A percentile compares a stretch with the other conserved stretches of the same genome.
These are phyloP conservation scores for Mrakia blollopis DNA, from an alignment of 768 basidiomycete species.

Conservation along the genomic window DNA sequence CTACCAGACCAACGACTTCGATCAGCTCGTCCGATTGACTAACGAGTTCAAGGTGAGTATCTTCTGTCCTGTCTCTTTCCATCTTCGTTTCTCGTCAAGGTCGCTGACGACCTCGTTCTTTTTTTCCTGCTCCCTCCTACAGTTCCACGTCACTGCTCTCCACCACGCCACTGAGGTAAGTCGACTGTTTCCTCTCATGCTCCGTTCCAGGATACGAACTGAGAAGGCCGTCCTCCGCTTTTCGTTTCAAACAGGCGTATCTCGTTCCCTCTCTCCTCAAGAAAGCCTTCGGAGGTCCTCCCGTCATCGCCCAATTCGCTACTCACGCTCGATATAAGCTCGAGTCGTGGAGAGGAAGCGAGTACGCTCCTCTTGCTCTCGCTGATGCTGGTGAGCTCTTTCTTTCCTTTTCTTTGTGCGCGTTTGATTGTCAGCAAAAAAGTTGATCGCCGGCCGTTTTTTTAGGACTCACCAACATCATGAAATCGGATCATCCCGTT, in stretches of 20 bases:
- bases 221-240: constrained; percentile 50
- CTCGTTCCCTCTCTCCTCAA: constrained; percentile 71
- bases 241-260: constrained; percentile 59
- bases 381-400: constrained; percentile 54
- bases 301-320: constrained; percentile 49
- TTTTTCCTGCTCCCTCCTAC: constrained; percentile 56
- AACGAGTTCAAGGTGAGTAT: constrained; percentile 62
- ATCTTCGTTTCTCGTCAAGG: not conserved
- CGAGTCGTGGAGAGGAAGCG: constrained; percentile 52
- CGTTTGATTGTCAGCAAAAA: too few species aligned
- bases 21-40: constrained; percentile 53
- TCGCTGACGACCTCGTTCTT: constrained; percentile 36
- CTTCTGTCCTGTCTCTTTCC: constrained; percentile 32
- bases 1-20: constrained; percentile 33
- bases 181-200: not conserved
- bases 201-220: too few species aligned
- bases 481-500: constrained; percentile 56
- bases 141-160: constrained; percentile 45
- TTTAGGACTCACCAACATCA: constrained; percentile 57
- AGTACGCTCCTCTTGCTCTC: constrained; percentile 72
- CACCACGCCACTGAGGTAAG: constrained; percentile 72
- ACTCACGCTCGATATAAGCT: constrained; percentile 56
- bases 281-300: constrained; percentile 50
- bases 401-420: not conserved
- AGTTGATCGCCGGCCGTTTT: too few species aligned